Percentiles rank a stretch among this genome's conserved stretches.
These are phyloP conservation scores for Sarocladium brachiariae DNA, from an alignment of 2,329 filamentous ascomycete species.

Conservation along the genomic window DNA sequence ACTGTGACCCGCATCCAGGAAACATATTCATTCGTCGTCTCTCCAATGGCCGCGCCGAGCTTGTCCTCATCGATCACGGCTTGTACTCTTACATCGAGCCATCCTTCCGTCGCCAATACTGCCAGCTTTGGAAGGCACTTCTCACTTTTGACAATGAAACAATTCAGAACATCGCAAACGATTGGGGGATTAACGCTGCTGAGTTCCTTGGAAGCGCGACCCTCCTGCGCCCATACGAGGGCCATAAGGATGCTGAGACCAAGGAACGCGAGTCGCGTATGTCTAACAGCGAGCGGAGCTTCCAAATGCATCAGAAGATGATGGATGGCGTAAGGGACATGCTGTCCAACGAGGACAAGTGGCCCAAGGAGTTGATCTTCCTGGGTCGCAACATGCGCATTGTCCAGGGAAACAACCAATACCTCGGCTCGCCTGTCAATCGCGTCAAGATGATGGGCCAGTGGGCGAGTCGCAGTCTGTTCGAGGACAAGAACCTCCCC, in stretches of 20 bases:
- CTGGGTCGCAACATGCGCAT: constrained; percentile 89
- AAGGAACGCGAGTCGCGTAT: constrained; percentile 31
- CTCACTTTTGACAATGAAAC: constrained; percentile 88
- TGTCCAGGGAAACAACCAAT: constrained; percentile 89
- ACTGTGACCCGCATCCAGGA: constrained; percentile 94
- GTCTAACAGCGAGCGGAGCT: constrained; percentile 66
- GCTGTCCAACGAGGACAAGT: constrained; percentile 77
- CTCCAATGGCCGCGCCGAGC: constrained; percentile 73
- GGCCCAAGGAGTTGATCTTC: constrained; percentile 86
- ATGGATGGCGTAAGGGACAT: constrained; percentile 62
- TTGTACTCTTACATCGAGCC: constrained; percentile 89
- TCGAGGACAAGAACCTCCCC: constrained; percentile 62
- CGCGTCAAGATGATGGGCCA: constrained; percentile 87
- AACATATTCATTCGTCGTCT: constrained; percentile 93
- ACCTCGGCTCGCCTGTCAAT: constrained; percentile 82
- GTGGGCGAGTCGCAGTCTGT: constrained; percentile 82
- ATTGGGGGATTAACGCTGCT: constrained; percentile 83
- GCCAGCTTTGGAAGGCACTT: constrained; percentile 85
- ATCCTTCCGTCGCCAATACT: constrained; percentile 78
- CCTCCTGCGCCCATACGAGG: constrained; percentile 82
- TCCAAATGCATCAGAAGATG: constrained; percentile 82
- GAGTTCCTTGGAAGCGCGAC: constrained; percentile 91
- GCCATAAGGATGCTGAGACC: constrained; percentile 62
- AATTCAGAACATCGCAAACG: constrained; percentile 61
- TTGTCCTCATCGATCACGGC: constrained; percentile 95